A percentile compares a stretch with the other conserved stretches of the same genome.
These are phyloP conservation scores for Thielaviopsis cerberus DNA, from an alignment of 2,329 filamentous ascomycete species.

Conservation along the genomic window DNA sequence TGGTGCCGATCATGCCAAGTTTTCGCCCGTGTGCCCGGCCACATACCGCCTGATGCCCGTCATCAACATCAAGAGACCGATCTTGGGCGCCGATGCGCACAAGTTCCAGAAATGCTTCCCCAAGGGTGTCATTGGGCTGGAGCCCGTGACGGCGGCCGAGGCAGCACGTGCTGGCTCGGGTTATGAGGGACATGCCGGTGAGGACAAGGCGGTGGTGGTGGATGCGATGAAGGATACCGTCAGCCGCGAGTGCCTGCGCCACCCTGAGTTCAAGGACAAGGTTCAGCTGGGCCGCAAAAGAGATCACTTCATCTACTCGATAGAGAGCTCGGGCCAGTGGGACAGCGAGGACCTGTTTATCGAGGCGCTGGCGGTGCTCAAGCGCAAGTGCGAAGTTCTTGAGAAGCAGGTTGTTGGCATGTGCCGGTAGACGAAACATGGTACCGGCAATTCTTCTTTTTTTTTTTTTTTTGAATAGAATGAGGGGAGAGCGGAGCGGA, in stretches of 20 bases:
- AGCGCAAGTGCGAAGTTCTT: conserved; percentile 61
- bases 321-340: conserved; percentile 91
- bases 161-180: conserved; percentile 38
- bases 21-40: conserved; percentile 86
- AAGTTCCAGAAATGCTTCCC: conserved; percentile 89
- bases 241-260: conserved; percentile 76
- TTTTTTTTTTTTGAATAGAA: neutral
- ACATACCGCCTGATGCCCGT: conserved; percentile 79
- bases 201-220: conserved; percentile 70
- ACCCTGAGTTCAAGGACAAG: conserved; percentile 85
- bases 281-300: conserved; percentile 77
- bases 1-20: conserved; percentile 89
- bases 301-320: conserved; percentile 93
- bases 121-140: conserved; percentile 64
- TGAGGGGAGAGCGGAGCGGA: neutral
- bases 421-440: conserved; percentile 24
- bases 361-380: conserved; percentile 69
- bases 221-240: conserved; percentile 91
- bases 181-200: conserved; percentile 57
- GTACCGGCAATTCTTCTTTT: conserved; percentile 3
- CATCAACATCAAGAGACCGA: conserved; percentile 68
- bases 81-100: conserved; percentile 66
- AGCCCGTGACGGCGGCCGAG: conserved; percentile 51
- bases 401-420: conserved; percentile 52
- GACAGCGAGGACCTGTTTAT: conserved; percentile 86